Evolutionary conservation across 2,329 filamentous ascomycete genomes (phyloP).

Genomic region (Diaporthe sp.): DNA sequence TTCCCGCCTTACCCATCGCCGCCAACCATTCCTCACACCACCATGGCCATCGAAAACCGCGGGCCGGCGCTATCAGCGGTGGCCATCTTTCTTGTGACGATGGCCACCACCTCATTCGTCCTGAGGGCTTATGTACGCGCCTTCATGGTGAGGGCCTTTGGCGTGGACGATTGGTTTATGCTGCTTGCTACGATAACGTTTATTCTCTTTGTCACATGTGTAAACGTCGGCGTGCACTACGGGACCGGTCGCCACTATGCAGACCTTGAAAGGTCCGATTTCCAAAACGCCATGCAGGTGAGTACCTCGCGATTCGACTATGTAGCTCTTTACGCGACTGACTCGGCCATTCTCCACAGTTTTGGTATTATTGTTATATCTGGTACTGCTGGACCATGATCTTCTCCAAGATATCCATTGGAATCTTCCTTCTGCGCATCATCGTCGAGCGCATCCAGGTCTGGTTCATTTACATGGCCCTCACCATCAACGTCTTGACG

Average conservation of each 20-base stretch:
- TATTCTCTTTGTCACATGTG: slow-evolving; percentile 46
- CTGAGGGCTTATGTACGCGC: slow-evolving; percentile 49
- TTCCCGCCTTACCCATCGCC: background rate
- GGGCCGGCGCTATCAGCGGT: slow-evolving; percentile 48
- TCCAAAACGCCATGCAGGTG: slow-evolving; percentile 49
- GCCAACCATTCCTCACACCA: background rate
- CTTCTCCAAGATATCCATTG: slow-evolving; percentile 54
- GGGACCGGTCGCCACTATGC: slow-evolving; percentile 52
- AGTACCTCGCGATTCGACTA: background rate
- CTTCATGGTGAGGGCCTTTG: slow-evolving; percentile 50
- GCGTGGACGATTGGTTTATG: slow-evolving; percentile 53
- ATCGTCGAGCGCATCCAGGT: slow-evolving; percentile 46
- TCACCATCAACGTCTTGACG: slow-evolving; percentile 48
- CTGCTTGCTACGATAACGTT: slow-evolving; percentile 47
- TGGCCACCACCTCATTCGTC: slow-evolving; percentile 42
- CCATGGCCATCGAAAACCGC: slow-evolving; percentile 41
- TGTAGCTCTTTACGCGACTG: background rate
- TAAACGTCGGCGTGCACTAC: slow-evolving; percentile 49
- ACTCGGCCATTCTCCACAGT: slow-evolving; percentile 30
- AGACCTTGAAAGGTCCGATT: slow-evolving; percentile 43
- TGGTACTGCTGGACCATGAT: slow-evolving; percentile 40
- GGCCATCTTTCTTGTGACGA: slow-evolving; percentile 42
- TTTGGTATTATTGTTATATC: slow-evolving; percentile 38
- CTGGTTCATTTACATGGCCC: slow-evolving; percentile 49
- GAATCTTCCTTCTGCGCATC: slow-evolving; percentile 54